Conservation (phyloP, 2,329 filamentous ascomycete genomes). For the Neonectria magnoliae region DNA sequence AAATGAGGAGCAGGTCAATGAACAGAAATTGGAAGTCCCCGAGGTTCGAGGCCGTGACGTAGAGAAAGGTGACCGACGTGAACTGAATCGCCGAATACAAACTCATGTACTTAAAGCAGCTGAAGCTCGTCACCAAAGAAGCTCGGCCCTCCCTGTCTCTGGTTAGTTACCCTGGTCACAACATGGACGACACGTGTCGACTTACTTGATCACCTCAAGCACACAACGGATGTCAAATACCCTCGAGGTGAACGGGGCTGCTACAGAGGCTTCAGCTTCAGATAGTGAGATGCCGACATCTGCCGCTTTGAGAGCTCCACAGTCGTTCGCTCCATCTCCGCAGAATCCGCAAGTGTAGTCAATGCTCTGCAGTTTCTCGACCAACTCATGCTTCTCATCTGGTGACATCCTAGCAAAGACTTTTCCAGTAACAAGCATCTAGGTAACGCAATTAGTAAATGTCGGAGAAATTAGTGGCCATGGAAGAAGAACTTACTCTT, state of each 20-base stretch:
- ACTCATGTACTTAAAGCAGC: constrained; percentile 99
- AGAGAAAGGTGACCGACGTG: constrained; percentile 95
- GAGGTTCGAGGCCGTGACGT: constrained; percentile 91
- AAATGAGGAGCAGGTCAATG: constrained; percentile 90
- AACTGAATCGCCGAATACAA: constrained; percentile 99
- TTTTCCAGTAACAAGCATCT: constrained; percentile 91
- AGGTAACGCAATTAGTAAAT: constrained; percentile 22
- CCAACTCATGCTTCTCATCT: constrained; percentile 96
- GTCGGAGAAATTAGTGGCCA: not conserved
- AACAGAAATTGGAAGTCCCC: constrained; percentile 98
- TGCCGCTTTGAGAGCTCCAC: constrained; percentile 93
- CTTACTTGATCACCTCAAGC: constrained; percentile 83
- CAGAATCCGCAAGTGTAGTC: constrained; percentile 97
- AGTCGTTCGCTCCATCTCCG: constrained; percentile 97
- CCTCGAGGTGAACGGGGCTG: constrained; percentile 95
- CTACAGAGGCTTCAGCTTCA: constrained; percentile 96
- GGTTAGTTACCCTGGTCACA: constrained; percentile 35
- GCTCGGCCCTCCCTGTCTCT: constrained; percentile 81
- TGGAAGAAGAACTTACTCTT: constrained; percentile 57
- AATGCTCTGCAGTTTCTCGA: constrained; percentile 96
- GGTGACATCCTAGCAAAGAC: constrained; percentile 99
- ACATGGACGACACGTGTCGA: no score
- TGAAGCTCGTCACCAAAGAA: constrained; percentile 97
- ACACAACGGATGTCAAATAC: constrained; percentile 98
- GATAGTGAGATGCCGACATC: constrained; percentile 98